phyloP scores from a whole-genome alignment of 2,329 filamentous ascomycete species.

The Xylaria digitata region DNA sequence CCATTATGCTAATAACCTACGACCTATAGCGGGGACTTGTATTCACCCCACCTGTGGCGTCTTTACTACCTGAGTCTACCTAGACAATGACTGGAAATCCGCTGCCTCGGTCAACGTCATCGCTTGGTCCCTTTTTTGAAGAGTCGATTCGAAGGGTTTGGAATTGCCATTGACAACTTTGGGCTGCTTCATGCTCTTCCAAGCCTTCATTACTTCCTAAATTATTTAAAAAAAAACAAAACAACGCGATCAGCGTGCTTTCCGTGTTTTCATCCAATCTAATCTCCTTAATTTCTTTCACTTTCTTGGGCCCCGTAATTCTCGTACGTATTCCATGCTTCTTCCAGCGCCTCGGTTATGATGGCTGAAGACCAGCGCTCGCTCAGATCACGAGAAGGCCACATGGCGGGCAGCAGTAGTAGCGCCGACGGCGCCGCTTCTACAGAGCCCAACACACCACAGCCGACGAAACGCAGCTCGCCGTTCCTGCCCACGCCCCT shows the following conservation, averaged over 20 bases:
- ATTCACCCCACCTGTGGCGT: constrained; percentile 14
- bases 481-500: constrained; percentile 77
- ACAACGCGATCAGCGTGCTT: not conserved
- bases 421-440: constrained; percentile 32
- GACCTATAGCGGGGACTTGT: too few relatives aligned
- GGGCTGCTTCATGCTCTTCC: constrained; percentile 5
- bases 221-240: not conserved
- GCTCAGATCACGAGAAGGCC: constrained; percentile 32
- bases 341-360: constrained; percentile 13
- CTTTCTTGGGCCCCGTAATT: not conserved
- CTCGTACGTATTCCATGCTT: constrained; percentile 20
- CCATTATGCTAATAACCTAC: not conserved
- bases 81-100: not conserved
- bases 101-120: constrained; percentile 33
- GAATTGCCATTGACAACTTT: constrained; percentile 7
- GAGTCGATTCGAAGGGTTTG: constrained; percentile 12
- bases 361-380: constrained; percentile 31
- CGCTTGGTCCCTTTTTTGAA: constrained; percentile 11
- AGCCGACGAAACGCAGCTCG: constrained; percentile 54
- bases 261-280: not conserved
- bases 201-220: not conserved
- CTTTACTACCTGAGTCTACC: not conserved
- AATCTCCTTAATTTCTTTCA: not conserved
- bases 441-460: constrained; percentile 42
- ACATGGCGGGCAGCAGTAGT: constrained; percentile 38